Base-by-base conservation (phyloP, 768 basidiomycete genomes). In the Tricholoma sp. region DNA sequence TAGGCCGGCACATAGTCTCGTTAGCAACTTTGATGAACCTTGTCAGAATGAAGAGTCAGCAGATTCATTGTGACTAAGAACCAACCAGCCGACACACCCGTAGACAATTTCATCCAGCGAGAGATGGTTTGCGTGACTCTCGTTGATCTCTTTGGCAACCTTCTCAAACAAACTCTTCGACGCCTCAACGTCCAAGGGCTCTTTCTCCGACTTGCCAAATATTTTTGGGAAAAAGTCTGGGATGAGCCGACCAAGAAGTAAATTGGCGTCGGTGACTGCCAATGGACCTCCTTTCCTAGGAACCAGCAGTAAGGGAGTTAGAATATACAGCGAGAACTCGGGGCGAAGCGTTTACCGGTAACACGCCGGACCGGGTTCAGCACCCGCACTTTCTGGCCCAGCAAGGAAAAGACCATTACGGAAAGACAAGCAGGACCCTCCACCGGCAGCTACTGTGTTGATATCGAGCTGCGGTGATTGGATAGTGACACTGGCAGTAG, bases 21-120 rank as follows among this genome's bases (percentile, higher is more conserved):
- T 97, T 97, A 8, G 94, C 94, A 9, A 96, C 94, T 66, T 94
- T 92, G 73, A 98, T 88, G 71, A 94, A 97, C 4, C 94, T 92
- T 50, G 5, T n/a, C 4, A 43, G 16, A 22, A 58, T 54, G 39
- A 18, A 50, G 31, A 37, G 46, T 54, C n/a, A 56, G 10, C 6
- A 35, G 10, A 6, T 31, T 21, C 5, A 16, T 11, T 6, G 35
- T n/a, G 22, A 39, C 57, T 8, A 32, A 3, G 11, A 8, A 19
- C n/a, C 12, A 35, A 41, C 16, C 14, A 29, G 2, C 7, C 9
- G n/a, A n/a, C 7, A 70, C 82, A 91, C 89, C 91, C 95, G 60
- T 91, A 94, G 9, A 94, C 88, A 37, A 96, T 85, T 68, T 96
- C 93, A 64, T 95, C 91, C 31, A 94, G 66, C 4, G 72, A 74